Evolutionary conservation across 2,329 filamentous ascomycete species (phyloP).

Genomic region (Phialemoniopsis sp.): DNA sequence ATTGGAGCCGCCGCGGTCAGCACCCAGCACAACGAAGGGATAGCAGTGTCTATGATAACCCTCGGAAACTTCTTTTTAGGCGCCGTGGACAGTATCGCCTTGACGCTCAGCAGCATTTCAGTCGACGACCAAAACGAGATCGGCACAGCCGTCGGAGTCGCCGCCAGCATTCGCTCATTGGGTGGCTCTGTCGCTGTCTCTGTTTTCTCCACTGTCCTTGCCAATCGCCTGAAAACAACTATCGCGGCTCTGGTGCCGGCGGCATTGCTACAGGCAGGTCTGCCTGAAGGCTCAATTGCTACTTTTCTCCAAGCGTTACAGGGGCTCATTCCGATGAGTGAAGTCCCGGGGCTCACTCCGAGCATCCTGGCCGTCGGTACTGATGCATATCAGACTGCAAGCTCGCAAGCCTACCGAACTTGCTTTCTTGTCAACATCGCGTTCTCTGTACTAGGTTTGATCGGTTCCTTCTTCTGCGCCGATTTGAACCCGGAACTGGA

Average conservation of each 20-base stretch:
- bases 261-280: conserved; percentile 27
- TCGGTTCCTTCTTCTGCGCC: conserved; percentile 16
- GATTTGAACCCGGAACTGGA: no score
- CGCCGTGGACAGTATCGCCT: conserved; percentile 24
- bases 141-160: conserved; percentile 24
- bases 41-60: conserved; percentile 16
- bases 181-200: conserved; percentile 13
- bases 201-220: conserved; percentile 25
- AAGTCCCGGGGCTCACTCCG: conserved; percentile 21
- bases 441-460: conserved; percentile 23
- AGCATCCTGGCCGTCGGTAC: conserved; percentile 20
- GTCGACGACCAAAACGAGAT: conserved; percentile 25
- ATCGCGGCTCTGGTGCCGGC: conserved; percentile 22
- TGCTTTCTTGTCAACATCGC: conserved; percentile 28
- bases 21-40: no score
- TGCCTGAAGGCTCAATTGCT: conserved; percentile 2
- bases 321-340: not conserved
- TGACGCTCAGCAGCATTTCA: conserved; percentile 25
- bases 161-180: conserved; percentile 25
- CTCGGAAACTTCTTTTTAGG: conserved; percentile 26
- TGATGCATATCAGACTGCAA: conserved; percentile 24
- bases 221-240: conserved; percentile 22
- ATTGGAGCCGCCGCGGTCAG: no score
- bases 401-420: conserved; percentile 24
- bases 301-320: not conserved